A percentile compares a stretch with the other conserved stretches of the same genome.
Conservation (phyloP, 2,329 filamentous ascomycete species). For the Cytospora piceicola region DNA sequence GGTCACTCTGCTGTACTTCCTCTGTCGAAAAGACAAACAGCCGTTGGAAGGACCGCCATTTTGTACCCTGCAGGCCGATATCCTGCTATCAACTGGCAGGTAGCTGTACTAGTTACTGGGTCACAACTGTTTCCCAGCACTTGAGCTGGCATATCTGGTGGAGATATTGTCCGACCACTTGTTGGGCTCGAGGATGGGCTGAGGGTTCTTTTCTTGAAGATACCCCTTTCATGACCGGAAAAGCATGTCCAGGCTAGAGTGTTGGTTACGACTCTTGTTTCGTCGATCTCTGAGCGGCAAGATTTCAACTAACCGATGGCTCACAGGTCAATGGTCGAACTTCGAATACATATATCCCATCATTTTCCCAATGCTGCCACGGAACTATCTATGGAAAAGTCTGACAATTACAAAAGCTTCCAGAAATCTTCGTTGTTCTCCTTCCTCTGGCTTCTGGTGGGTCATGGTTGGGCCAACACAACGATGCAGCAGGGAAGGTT, state of each 20-base stretch:
- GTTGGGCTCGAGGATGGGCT: not conserved
- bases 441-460: slow-evolving; percentile 22
- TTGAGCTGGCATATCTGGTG: not conserved
- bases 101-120: not conserved
- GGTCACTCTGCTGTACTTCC: not conserved
- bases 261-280: not conserved
- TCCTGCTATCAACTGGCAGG: not conserved
- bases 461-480: slow-evolving; percentile 28
- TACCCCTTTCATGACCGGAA: not conserved
- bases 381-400: not conserved
- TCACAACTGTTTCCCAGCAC: not conserved
- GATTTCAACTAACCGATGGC: slow-evolving; percentile 25
- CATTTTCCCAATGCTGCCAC: slow-evolving; percentile 7
- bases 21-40: not conserved
- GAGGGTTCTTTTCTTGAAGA: not conserved
- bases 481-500: slow-evolving; percentile 25
- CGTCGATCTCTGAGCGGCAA: not conserved
- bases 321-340: slow-evolving; percentile 9
- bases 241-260: not conserved
- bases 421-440: slow-evolving; percentile 26
- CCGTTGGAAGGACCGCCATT: not conserved
- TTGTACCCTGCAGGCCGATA: not conserved
- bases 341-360: not conserved
- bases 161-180: not conserved
- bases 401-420: slow-evolving; percentile 20